Evolutionary conservation across 495 filamentous ascomycete species (phyloP), one percentile per base, ranked within the genome.

Genomic region (Viridothelium virens): DNA sequence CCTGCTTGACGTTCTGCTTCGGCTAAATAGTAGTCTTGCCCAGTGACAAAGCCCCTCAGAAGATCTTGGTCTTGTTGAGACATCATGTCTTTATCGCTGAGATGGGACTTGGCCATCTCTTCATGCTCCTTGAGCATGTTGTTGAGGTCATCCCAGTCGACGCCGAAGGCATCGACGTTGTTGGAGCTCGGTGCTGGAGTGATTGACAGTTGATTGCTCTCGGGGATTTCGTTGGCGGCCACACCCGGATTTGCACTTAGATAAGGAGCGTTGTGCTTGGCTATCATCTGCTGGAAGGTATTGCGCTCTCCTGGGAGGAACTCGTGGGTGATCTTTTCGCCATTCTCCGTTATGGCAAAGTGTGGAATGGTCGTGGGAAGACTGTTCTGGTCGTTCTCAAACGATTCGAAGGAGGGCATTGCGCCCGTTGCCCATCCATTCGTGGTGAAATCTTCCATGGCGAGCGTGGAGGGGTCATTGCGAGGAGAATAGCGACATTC

Each of bases 91-190:
- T 12, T 44, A 44, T 44, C n/a, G n/a, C n/a, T n/a, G n/a, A n/a
- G n/a, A 7, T 59, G 25, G 31, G 53, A 2, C 9, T 36, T 59
- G 53, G 53, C 53, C 53, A 59, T 59, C n/a, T 59, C 53, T 59
- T 59, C 53, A 36, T 59, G 53, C 53, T 36, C 31, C n/a, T 33
- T 33, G 53, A 59, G 53, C 53, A 59, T 31, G 18, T 36, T 59
- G 53, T 59, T 14, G 53, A 59, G 53, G 53, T 36, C 53, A 59
- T 59, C 53, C 53, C 53, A 59, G 53, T 59, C 53, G 36, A 59
- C 18, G 53, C 53, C 14, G 25, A 33, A n/a, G 53, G 31, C 53
- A 59, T 59, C 14, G 18, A 59, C 33, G 53, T 59, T 31, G 31
- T 59, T 36, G n/a, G 53, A 36, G 53, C 53, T 59, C 25, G 53